Evolutionary conservation across 768 basidiomycete genomes (phyloP).

Genomic region (Stropharia rugosoannulata): DNA sequence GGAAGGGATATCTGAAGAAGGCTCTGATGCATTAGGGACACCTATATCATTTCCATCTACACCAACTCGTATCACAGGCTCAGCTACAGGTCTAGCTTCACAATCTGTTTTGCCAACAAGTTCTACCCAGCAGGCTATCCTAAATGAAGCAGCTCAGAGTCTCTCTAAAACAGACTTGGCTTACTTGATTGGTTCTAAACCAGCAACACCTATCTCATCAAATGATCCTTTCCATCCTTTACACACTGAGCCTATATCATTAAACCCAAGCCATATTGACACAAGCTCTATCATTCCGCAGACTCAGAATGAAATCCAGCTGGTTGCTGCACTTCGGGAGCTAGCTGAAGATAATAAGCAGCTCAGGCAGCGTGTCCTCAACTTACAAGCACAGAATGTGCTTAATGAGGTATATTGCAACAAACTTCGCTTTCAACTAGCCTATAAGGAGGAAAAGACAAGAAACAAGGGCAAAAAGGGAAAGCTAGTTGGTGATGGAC

Average conservation of each 20-base stretch:
- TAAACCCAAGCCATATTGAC: too few species aligned
- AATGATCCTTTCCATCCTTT: background rate
- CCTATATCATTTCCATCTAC: too few species aligned
- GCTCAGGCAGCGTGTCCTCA: slow-evolving; percentile 7
- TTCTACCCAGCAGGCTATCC: background rate
- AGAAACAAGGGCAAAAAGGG: slow-evolving; percentile 14
- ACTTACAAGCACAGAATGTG: slow-evolving; percentile 21
- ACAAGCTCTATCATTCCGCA: background rate
- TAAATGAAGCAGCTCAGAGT: background rate
- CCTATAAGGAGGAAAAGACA: slow-evolving; percentile 20
- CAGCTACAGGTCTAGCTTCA: too few species aligned
- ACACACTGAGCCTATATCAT: background rate
- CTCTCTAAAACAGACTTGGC: too few species aligned
- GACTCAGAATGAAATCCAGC: slow-evolving; percentile 10
- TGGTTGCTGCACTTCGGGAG: slow-evolving; percentile 12
- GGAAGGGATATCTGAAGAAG: background rate
- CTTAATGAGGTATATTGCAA: slow-evolving; percentile 21
- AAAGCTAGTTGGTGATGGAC: slow-evolving; percentile 21
- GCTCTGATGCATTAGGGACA: too few species aligned
- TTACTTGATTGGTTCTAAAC: background rate
- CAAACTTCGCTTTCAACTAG: slow-evolving; percentile 17
- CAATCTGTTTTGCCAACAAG: background rate
- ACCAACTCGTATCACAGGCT: too few species aligned
- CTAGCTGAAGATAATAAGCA: background rate
- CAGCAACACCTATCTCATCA: background rate